Conservation (phyloP, 2,329 filamentous ascomycete genomes). For the Scedosporium aurantiacum region DNA sequence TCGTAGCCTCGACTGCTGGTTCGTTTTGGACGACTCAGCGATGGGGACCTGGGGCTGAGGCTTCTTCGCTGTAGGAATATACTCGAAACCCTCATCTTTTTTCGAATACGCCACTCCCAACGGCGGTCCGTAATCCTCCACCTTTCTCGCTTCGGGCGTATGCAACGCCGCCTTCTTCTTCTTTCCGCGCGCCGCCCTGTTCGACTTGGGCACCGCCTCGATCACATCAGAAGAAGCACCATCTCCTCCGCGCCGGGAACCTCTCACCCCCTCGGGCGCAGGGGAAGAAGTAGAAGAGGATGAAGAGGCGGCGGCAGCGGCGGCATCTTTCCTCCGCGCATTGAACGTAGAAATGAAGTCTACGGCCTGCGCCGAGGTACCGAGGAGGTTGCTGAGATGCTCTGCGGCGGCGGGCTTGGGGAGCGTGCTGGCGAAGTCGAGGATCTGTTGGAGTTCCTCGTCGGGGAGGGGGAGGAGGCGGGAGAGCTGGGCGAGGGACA, state of each 20-base stretch:
- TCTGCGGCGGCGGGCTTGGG: slow-evolving; percentile 68
- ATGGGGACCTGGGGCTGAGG: slow-evolving; percentile 18
- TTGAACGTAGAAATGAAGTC: slow-evolving; percentile 80
- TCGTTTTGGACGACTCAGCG: too few relatives aligned
- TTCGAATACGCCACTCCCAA: slow-evolving; percentile 65
- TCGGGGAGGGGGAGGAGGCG: slow-evolving; percentile 77
- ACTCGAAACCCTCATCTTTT: slow-evolving; percentile 57
- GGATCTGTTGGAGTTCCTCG: slow-evolving; percentile 69
- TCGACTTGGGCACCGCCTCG: slow-evolving; percentile 37
- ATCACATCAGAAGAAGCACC: slow-evolving; percentile 6
- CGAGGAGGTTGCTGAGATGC: slow-evolving; percentile 79
- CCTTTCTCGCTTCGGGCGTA: slow-evolving; percentile 49
- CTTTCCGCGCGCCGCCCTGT: slow-evolving; percentile 34
- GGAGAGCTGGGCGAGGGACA: slow-evolving; percentile 58
- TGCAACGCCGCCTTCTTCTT: slow-evolving; percentile 53
- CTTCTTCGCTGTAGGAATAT: slow-evolving; percentile 40
- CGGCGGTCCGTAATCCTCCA: slow-evolving; percentile 53
- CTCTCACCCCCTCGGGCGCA: background rate
- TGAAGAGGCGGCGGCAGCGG: slow-evolving; percentile 9
- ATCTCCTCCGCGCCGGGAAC: background rate
- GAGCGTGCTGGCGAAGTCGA: slow-evolving; percentile 70
- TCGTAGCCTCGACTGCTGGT: slow-evolving; percentile 25
- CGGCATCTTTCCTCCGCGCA: slow-evolving; percentile 37
- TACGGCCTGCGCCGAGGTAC: slow-evolving; percentile 65
- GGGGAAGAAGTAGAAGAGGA: too few relatives aligned